Percentiles rank a stretch among this genome's conserved stretches.
These are phyloP conservation scores for Trametes polyzona DNA, from an alignment of 1,284 basidiomycete genomes.

Conservation along the genomic window DNA sequence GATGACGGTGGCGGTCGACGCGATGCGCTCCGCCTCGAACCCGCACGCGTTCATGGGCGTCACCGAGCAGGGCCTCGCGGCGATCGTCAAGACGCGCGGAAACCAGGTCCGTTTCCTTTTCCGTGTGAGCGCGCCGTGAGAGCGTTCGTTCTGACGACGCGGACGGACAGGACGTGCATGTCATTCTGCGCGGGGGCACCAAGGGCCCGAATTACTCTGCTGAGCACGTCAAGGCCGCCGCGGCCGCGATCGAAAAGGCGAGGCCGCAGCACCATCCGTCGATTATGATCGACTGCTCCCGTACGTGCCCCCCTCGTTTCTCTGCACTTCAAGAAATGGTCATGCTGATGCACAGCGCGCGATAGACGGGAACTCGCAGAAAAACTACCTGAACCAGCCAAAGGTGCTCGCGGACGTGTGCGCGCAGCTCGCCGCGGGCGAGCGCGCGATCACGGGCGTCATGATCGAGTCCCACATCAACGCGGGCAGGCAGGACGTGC, in stretches of 20 bases:
- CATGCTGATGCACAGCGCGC: background rate
- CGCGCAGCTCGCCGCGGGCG: constrained; percentile 78
- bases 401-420: constrained; percentile 80
- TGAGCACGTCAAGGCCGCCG: constrained; percentile 77
- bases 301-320: constrained; percentile 46
- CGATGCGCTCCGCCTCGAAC: constrained; percentile 91
- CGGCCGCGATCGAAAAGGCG: constrained; percentile 75
- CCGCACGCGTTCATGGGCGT: constrained; percentile 99
- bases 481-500: constrained; percentile 85
- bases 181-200: constrained; percentile 91
- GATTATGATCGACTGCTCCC: constrained; percentile 86
- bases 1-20: constrained; percentile 87
- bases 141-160: background rate
- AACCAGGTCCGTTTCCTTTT: constrained; percentile 50
- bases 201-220: constrained; percentile 85
- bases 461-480: constrained; percentile 97
- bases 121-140: background rate
- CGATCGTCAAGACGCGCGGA: constrained; percentile 95
- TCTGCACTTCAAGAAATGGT: background rate
- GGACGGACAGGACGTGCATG: constrained; percentile 74
- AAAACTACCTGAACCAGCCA: constrained; percentile 91
- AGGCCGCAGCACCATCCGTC: constrained; percentile 62
- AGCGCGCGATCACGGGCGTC: constrained; percentile 87
- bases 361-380: constrained; percentile 87
- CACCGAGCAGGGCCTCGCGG: constrained; percentile 91